phyloP scores from a whole-genome alignment of 2,329 filamentous ascomycete genomes.

The Fusarium bulbicola region DNA sequence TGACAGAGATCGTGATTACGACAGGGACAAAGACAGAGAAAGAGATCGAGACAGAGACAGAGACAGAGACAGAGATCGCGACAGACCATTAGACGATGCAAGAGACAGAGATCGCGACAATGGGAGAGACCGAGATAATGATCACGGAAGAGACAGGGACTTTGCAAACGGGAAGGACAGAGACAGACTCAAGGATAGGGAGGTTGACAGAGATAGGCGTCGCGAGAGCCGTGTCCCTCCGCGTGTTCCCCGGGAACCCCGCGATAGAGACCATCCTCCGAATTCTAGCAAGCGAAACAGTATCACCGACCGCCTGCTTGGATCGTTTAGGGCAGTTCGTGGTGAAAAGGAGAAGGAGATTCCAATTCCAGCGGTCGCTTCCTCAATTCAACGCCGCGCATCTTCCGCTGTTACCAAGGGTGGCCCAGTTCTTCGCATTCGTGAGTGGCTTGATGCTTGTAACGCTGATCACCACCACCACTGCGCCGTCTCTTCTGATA shows the following conservation, averaged over 20 bases:
- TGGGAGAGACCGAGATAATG: constrained; percentile 26
- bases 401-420: constrained; percentile 46
- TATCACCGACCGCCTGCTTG: constrained; percentile 52
- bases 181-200: constrained; percentile 19
- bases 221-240: constrained; percentile 35
- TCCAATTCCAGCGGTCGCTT: constrained; percentile 23
- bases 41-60: constrained; percentile 4
- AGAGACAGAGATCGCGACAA: constrained; percentile 12
- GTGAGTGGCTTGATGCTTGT: constrained; percentile 56
- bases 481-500: constrained; percentile 45
- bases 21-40: constrained; percentile 18
- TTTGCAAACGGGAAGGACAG: constrained; percentile 4
- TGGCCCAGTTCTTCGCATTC: constrained; percentile 51
- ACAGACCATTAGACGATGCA: constrained; percentile 2
- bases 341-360: constrained; percentile 40
- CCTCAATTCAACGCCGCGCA: constrained; percentile 44
- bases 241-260: constrained; percentile 27
- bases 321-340: constrained; percentile 47
- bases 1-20: constrained; percentile 1
- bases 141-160: constrained; percentile 11
- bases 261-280: constrained; percentile 33
- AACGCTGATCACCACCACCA: constrained; percentile 54
- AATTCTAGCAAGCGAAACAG: constrained; percentile 50
- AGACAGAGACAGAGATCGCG: constrained; percentile 10
- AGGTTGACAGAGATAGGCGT: constrained; percentile 37